Base-by-base conservation (phyloP, 257 asterid genomes). In the Perilla frutescens region DNA sequence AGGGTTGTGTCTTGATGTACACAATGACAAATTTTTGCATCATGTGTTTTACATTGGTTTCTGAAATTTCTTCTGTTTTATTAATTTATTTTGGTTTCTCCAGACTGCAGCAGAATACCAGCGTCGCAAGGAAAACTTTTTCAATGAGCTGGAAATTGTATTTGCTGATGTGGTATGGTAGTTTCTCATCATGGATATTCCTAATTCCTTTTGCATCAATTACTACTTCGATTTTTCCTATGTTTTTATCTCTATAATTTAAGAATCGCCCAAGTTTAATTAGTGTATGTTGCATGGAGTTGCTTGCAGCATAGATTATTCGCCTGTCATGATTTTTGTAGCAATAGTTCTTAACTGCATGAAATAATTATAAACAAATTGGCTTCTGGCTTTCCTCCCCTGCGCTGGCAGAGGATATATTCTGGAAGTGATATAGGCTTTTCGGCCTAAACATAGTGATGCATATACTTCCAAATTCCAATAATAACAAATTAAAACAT, bases 101-200 rank as follows among this genome's bases (percentile, higher is more conserved):
- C 84, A 92, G 98, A 90, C 98, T 55, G 96, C 96, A 40, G 98
- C 98, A 66, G 98, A 92, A 69, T 90, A 92, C 73, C 85, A 84
- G 76, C 83, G 89, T 4, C 91, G 97, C 64, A 82, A 84, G 84
- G 98, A 92, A 62, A 92, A 88, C 84, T 92, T 92, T 58, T 92
- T 92, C 87, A 88, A 92, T 2, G 98, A 92, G 88, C 79, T 92
- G 77, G 98, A 92, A 80, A 74, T 92, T 70, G 98, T 92, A 44
- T 74, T 81, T 70, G 98, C 98, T 32, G 98, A 92, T 74, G 98
- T 92, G 96, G 98, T 92, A 90, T 39, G 84, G 29, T 62, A 66
- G 39, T 75, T 71, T 70, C 74, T 26, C 14, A n/a, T 51, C 26
- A 14, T 51, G n/a, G 62, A 60, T 69, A 39, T 41, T 40, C 54